Base-by-base conservation (phyloP, 257 asterid species). In the Fraxinus pennsylvanica region DNA sequence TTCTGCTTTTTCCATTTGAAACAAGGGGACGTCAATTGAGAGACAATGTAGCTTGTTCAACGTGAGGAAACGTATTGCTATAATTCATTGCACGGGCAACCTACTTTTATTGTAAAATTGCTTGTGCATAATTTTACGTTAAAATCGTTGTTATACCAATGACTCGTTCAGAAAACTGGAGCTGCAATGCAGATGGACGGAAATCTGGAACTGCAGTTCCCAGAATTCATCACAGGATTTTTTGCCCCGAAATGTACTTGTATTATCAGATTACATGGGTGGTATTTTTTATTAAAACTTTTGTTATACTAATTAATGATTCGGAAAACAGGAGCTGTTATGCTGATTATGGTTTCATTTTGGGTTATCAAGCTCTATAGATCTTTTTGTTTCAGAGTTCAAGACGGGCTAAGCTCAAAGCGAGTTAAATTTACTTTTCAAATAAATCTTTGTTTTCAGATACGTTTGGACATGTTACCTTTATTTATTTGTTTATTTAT, bases 1-100 rank as follows among this genome's bases (percentile, higher is more conserved):
- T 88, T 38, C 73, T 86, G 78, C 88, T 88, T 70, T 81, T 90
- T 59, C 94, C 94, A 35, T 82, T 90, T 78, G 92, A 90, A 82
- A 90, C 94, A 1, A 81, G 77, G 75, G 94, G 92, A 70, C 85
- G 88, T 50, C 84, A 86, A 14, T 78, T 90, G 78, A 85, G 57
- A 72, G 89, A 90, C 77, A 81, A 27, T 36, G 68, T 82, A 17
- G 68, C 85, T 70, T 43, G 74, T 36, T 66, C 78, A 29, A 66
- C 81, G 70, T 81, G 35, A 63, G 69, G 35, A 27, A 63, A 63
- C 27, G 69, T 63, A 25, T 8, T 25, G 10, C 35, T 63, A 27
- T 27, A 32, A 63, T 63, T 63, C 69, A 9, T 63, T 63, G 17
- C 69, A 25, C 6, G 35, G 32, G 35, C 69, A 25, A 22, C 14